Conservation (phyloP, 768 basidiomycete species). For the Cyclocybe aegerita region DNA sequence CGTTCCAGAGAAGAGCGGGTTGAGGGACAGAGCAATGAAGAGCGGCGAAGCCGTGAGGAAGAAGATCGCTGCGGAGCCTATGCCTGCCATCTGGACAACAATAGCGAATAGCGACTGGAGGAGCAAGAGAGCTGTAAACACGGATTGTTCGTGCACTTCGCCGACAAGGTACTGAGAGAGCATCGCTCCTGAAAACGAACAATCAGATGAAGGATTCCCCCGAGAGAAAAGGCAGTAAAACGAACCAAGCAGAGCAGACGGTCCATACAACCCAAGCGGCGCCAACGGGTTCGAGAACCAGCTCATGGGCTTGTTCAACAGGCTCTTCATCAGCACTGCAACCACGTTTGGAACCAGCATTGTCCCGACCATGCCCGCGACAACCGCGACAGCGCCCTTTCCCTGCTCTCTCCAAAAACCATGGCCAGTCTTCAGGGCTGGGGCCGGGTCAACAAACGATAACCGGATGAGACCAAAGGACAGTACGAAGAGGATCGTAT, state of each 20-base stretch:
- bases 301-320: conserved; percentile 70
- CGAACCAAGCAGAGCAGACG: conserved; percentile 71
- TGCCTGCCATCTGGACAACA: conserved; percentile 56
- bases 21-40: conserved; percentile 53
- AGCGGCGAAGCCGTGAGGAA: conserved; percentile 63
- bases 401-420: conserved; percentile 39
- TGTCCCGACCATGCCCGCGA: conserved; percentile 53
- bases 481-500: conserved; percentile 48
- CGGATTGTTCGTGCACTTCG: conserved; percentile 54
- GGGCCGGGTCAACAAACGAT: conserved; percentile 34
- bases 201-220: not conserved
- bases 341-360: conserved; percentile 66
- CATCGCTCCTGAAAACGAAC: conserved; percentile 50
- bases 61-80: conserved; percentile 79
- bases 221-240: conserved; percentile 7
- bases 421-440: conserved; percentile 28
- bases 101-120: conserved; percentile 57
- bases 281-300: conserved; percentile 82
- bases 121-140: conserved; percentile 62
- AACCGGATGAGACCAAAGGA: conserved; percentile 42
- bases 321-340: conserved; percentile 64
- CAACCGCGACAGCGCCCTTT: conserved; percentile 48
- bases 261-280: conserved; percentile 69
- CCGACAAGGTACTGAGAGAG: conserved; percentile 59
- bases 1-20: conserved; percentile 34